These are phyloP conservation scores for Podospora pseudopauciseta DNA, from an alignment of 495 filamentous ascomycete species.

Conservation along the genomic window DNA sequence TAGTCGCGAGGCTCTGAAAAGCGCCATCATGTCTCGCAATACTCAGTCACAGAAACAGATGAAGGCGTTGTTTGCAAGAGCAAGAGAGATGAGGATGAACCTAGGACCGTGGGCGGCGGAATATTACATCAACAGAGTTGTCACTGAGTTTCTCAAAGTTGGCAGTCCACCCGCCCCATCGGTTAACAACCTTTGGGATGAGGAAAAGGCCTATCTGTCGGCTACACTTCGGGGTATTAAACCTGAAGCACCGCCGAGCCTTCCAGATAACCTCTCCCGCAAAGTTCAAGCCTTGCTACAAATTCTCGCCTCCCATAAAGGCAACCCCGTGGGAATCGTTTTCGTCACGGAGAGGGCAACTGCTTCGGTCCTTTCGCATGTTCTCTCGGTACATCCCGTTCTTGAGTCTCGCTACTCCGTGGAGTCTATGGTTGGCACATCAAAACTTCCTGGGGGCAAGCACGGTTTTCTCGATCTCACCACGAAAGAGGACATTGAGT, in stretches of 20 bases:
- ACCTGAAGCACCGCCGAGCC: conserved; percentile 27
- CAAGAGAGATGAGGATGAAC: conserved; percentile 52
- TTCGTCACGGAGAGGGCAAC: conserved; percentile 74
- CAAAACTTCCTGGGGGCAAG: conserved; percentile 46
- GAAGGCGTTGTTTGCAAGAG: conserved; percentile 50
- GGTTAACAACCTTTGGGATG: conserved; percentile 40
- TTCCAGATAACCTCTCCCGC: conserved; percentile 38
- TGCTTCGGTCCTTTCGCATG: conserved; percentile 61
- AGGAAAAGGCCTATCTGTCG: conserved; percentile 61
- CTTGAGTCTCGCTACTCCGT: conserved; percentile 56
- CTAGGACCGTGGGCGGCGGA: conserved; percentile 74
- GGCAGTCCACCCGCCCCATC: conserved; percentile 18
- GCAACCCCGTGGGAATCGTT: conserved; percentile 63
- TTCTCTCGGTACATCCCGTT: conserved; percentile 60
- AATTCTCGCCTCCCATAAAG: conserved; percentile 42
- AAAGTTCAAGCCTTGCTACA: conserved; percentile 56
- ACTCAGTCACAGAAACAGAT: conserved; percentile 67
- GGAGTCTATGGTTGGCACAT: conserved; percentile 71
- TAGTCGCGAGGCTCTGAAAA: conserved; percentile 39
- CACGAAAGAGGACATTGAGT: conserved; percentile 49
- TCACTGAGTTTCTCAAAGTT: conserved; percentile 45
- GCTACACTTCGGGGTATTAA: conserved; percentile 48
- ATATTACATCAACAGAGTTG: conserved; percentile 61
- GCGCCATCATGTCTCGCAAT: conserved; percentile 47
- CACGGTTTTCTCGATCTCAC: conserved; percentile 59